A percentile compares a stretch with the other conserved stretches of the same genome.
Conservation (phyloP, 2,329 filamentous ascomycete genomes). For the Alternaria dauci region DNA sequence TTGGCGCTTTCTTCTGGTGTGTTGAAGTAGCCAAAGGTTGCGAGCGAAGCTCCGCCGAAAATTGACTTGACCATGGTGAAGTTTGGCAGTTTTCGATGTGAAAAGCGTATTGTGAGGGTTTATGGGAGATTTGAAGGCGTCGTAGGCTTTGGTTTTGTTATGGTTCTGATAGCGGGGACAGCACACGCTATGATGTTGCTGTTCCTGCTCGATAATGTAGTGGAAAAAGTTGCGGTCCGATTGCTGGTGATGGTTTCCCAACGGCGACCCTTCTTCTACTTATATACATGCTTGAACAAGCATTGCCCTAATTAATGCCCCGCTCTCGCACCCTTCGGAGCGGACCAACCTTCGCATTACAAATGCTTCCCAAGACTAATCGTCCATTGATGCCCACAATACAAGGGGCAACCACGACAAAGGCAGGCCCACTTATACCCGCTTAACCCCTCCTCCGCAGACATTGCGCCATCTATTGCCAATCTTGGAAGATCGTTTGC, state of each 20-base stretch:
- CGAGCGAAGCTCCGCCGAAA: slow-evolving; percentile 47
- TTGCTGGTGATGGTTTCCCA: slow-evolving; percentile 2
- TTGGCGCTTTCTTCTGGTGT: slow-evolving; percentile 23
- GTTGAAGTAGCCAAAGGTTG: slow-evolving; percentile 24
- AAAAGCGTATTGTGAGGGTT: background rate
- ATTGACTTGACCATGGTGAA: slow-evolving; percentile 47
- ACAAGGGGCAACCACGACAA: background rate
- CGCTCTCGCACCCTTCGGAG: background rate
- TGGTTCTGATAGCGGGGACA: background rate
- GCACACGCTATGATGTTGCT: slow-evolving; percentile 6
- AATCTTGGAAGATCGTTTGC: background rate
- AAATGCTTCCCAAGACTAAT: background rate
- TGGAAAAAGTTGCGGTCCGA: background rate
- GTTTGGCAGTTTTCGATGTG: background rate
- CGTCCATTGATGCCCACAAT: background rate
- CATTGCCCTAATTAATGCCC: background rate
- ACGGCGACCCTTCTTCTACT: background rate
- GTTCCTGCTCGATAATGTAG: background rate
- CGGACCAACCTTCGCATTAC: background rate
- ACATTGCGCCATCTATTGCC: background rate
- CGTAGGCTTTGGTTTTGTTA: background rate
- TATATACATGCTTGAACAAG: background rate
- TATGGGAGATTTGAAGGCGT: background rate
- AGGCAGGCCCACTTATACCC: background rate
- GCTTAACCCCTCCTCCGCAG: background rate